Evolutionary conservation across 2,329 filamentous ascomycete species (phyloP), one percentile per base, ranked within the genome.

Genomic region (Fusarium nygamai): DNA sequence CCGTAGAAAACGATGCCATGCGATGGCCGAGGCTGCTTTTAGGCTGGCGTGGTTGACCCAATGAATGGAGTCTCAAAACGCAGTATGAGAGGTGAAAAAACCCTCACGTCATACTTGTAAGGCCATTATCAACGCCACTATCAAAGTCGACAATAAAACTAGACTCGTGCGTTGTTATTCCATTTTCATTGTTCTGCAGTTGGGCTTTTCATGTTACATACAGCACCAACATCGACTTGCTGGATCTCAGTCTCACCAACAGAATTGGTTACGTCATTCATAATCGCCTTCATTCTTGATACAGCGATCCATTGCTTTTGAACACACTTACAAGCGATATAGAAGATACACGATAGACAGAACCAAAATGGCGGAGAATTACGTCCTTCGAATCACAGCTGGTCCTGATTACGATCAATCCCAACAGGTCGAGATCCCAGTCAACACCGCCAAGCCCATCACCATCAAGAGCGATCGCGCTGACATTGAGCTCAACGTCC

Each of bases 331-430:
- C 29, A 20, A 47, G 19, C 24, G 17, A 46, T 27, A n/a, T 20
- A 38, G 33, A 46, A 8, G 22, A 41, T 57, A 57, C 38, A 33
- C 16, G 10, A 46, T 44, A 56, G 38, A 44, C 19, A 66, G 54
- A 48, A 20, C 2, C 5, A 51, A 24, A 33, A 91, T 90, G 91
- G 86, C 91, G 24, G 89, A 92, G 67, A 92, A 93, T 75, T 98
- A 96, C 82, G 88, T 94, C 58, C 88, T 98, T 71, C 90, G 89
- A 75, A 92, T 98, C 63, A 97, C 94, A 0, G 94, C 94, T 3
- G 96, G 96, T 6, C 87, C 93, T 4, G 86, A 86, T 73, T 97
- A 98, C 83, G 90, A 96, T 80, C 83, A 87, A 39, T 83, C 86
- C n/a, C 88, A 89, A n/a, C 95, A 98, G 78, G 84, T 91, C 69